These are phyloP conservation scores for Apophysomyces sp. DNA, from an alignment of 371 early-diverging fungal species.

Conservation along the genomic window DNA sequence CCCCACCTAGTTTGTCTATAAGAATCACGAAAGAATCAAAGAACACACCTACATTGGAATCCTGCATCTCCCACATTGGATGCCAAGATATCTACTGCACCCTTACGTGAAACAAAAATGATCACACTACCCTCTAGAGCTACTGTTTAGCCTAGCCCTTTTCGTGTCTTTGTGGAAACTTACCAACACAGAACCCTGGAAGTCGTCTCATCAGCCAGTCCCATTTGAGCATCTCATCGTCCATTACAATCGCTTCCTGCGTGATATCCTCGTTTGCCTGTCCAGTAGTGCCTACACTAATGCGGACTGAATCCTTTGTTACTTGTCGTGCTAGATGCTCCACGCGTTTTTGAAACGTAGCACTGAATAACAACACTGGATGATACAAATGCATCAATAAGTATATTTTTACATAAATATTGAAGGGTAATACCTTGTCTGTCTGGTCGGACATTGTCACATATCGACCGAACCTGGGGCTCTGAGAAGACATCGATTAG, in stretches of 20 bases:
- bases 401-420: no score
- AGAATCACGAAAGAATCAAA: background rate
- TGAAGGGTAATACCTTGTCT: constrained; percentile 62
- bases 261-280: constrained; percentile 80
- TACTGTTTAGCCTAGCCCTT: background rate
- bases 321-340: constrained; percentile 90
- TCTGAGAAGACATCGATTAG: constrained; percentile 39
- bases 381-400: no score
- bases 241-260: constrained; percentile 66
- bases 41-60: constrained; percentile 49
- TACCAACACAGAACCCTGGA: constrained; percentile 57
- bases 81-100: constrained; percentile 60
- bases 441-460: constrained; percentile 84
- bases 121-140: constrained; percentile 64
- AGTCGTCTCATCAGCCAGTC: constrained; percentile 60
- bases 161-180: background rate
- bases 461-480: constrained; percentile 94
- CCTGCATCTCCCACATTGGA: constrained; percentile 49
- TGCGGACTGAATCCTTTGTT: constrained; percentile 89
- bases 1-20: constrained; percentile 54
- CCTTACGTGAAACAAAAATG: constrained; percentile 68
- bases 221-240: constrained; percentile 66
- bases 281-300: constrained; percentile 70
- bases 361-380: constrained; percentile 98
- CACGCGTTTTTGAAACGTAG: constrained; percentile 98